Evolutionary conservation across 768 basidiomycete species (phyloP), one percentile per base, ranked within the genome.

Genomic region (Holtermanniella nyarrowii): DNA sequence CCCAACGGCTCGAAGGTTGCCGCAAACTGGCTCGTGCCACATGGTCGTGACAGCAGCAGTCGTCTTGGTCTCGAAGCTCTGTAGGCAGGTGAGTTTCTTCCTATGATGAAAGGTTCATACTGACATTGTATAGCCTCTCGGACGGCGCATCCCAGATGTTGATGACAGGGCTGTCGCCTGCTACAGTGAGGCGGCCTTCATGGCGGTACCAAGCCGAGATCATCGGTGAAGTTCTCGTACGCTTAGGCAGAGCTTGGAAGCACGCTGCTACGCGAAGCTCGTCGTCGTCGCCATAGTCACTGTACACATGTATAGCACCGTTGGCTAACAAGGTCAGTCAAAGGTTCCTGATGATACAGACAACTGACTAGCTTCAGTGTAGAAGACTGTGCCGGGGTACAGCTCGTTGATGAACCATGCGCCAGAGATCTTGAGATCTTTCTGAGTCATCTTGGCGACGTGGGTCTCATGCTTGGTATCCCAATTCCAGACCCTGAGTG

Each of bases 61-160:
- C 5, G 63, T 54, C 7, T 47, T 42, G 1, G 65, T 62, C 3
- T 24, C 37, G 21, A 60, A 16, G 2, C 22, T 23, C 57, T 58
- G 23, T 5, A 53, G 31, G 49, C 50, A 24, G 5, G 7, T 24
- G 22, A 12, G 14, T 10, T 13, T 42, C 47, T 13, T 48, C 39
- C 12, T 25, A 13, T 1, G 3, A 7, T 3, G 1, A 20, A n/a
- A 3, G 5, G 18, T 16, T n/a, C 43, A 48, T 5, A 56, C 63
- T 52, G 26, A 65, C 66, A 26, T 54, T 46, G 24, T 60, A 50
- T 42, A 61, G 54, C 23, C 59, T 48, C 43, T 68, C 66, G 4
- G 63, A 61, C 4, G 63, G 63, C 49, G 59, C 60, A 48, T 68
- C 66, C 66, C 66, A 68, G 3, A 62, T 55, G 24, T 63, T 65